These are phyloP conservation scores for Nakaseomyces nivariensis DNA, from an alignment of 1,139 yeast species.

Conservation along the genomic window DNA sequence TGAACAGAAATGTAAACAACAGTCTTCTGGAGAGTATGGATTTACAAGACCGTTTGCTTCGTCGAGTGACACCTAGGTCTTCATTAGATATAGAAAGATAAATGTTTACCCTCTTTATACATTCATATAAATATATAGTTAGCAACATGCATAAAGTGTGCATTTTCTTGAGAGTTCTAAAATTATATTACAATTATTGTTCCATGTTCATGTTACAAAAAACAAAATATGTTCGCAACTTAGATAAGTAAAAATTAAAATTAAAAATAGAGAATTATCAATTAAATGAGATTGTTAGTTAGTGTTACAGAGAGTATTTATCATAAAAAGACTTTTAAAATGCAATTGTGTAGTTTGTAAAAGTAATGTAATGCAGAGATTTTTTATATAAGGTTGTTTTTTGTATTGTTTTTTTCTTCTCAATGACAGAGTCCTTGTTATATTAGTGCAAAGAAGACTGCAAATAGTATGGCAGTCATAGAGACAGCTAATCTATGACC, in stretches of 20 bases:
- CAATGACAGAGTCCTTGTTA: background rate
- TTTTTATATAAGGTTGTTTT: background rate
- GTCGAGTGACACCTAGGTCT: constrained; percentile 26
- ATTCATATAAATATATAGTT: no score
- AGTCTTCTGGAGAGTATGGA: constrained; percentile 31
- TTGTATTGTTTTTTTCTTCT: background rate
- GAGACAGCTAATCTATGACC: constrained; percentile 6
- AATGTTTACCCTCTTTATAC: no score
- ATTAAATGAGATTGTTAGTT: background rate
- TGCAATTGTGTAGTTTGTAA: background rate
- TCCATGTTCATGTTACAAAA: no score
- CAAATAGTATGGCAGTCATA: background rate
- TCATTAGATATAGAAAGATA: constrained; percentile 14
- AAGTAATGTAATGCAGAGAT: background rate
- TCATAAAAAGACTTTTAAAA: background rate
- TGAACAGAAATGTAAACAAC: constrained; percentile 37
- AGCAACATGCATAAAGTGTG: no score
- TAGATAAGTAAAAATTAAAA: no score
- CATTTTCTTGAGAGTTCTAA: no score
- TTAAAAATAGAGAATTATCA: no score
- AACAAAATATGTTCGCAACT: no score
- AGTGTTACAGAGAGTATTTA: background rate
- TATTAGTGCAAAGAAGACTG: background rate
- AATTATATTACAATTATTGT: no score
- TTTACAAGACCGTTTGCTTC: constrained; percentile 23